Percentiles rank a stretch among this genome's conserved stretches.
Conservation (phyloP, 441 rosid genomes). For the Pelargonium myrrhifolium region DNA sequence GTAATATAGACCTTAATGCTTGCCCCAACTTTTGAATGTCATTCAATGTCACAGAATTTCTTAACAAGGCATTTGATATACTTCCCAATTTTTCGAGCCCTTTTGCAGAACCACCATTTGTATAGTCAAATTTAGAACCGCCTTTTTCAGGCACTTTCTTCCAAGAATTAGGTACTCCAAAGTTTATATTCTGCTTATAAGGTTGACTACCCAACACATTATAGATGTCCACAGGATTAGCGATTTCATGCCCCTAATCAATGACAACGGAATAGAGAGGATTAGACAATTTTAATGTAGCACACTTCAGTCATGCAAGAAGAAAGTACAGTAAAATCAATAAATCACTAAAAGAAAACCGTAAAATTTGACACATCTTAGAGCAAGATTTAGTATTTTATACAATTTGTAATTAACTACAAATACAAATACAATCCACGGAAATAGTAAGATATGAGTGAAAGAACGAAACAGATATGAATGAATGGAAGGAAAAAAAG, state of each 20-base stretch:
- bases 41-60: conserved; percentile 29
- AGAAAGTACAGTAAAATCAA: not conserved
- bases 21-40: conserved; percentile 49
- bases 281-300: conserved; percentile 12
- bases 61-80: conserved; percentile 32
- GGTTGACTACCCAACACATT: conserved; percentile 39
- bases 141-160: conserved; percentile 33
- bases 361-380: too few species aligned
- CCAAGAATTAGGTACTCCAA: conserved; percentile 25
- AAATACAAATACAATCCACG: too few species aligned
- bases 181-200: conserved; percentile 21
- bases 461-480: too few species aligned
- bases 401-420: too few species aligned
- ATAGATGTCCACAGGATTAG: conserved; percentile 49
- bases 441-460: too few species aligned
- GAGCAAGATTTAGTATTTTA: too few species aligned
- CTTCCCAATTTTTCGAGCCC: conserved; percentile 30
- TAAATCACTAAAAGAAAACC: not conserved
- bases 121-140: conserved; percentile 20
- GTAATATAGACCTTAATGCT: conserved; percentile 42
- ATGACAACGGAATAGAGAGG: conserved; percentile 9
- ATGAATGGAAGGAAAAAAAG: too few species aligned
- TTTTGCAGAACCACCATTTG: conserved; percentile 32
- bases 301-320: not conserved
- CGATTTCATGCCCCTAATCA: conserved; percentile 45